phyloP scores from a whole-genome alignment of 495 filamentous ascomycete genomes.

The Hypoxylon subgilvum region DNA sequence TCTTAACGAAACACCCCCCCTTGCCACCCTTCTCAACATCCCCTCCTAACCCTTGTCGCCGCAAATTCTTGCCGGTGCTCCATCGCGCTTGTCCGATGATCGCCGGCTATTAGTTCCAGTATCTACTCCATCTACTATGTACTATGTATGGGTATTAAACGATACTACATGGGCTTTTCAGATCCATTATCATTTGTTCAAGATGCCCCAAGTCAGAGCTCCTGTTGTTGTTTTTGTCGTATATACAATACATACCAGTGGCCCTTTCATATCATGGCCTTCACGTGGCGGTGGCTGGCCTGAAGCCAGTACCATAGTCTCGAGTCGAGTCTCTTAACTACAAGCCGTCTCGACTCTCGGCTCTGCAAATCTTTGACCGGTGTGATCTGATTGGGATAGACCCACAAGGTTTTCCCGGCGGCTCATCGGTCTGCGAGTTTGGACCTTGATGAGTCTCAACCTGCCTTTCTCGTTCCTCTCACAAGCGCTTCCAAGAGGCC shows the following conservation, averaged over 20 bases:
- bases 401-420: slow-evolving; percentile 27
- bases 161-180: slow-evolving; percentile 9
- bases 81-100: slow-evolving; percentile 44
- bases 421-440: slow-evolving; percentile 35
- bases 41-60: slow-evolving; percentile 22
- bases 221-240: no score
- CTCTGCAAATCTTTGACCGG: slow-evolving; percentile 20
- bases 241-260: no score
- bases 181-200: slow-evolving; percentile 16
- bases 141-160: slow-evolving; percentile 1
- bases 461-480: slow-evolving; percentile 24
- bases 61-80: slow-evolving; percentile 36
- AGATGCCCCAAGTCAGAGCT: no score
- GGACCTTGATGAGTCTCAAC: slow-evolving; percentile 23
- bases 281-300: slow-evolving; percentile 37
- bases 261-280: slow-evolving; percentile 25
- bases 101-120: slow-evolving; percentile 39
- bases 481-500: slow-evolving; percentile 9
- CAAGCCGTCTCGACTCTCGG: slow-evolving; percentile 18
- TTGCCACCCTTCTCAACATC: slow-evolving; percentile 10
- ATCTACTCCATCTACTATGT: slow-evolving; percentile 41
- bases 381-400: slow-evolving; percentile 22
- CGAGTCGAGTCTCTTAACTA: slow-evolving; percentile 24
- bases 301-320: slow-evolving; percentile 34
- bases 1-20: slow-evolving; percentile 38